Conservation (phyloP, 768 basidiomycete genomes). For the Trametes cubensis region DNA sequence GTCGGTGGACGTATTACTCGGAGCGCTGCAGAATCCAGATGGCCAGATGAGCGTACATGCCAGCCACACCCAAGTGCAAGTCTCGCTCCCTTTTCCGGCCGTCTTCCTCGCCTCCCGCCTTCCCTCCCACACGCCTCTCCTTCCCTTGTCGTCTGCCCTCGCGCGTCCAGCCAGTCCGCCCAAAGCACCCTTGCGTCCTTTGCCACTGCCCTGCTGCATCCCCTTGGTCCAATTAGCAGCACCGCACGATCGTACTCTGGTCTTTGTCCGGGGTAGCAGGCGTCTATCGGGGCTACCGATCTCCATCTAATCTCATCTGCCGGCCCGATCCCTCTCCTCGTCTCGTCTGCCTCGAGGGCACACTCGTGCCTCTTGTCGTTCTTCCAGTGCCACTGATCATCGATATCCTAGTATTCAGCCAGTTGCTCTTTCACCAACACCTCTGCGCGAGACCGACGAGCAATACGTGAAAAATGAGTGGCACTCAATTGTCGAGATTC, state of each 20-base stretch:
- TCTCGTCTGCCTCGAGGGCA: conserved; percentile 14
- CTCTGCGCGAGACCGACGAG: neutral
- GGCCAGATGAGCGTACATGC: conserved; percentile 14
- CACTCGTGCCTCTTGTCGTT: conserved; percentile 8
- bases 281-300: conserved; percentile 8
- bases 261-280: conserved; percentile 12
- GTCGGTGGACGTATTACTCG: neutral
- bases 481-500: neutral
- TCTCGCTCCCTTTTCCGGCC: conserved; percentile 14
- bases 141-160: conserved; percentile 10
- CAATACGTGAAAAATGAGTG: neutral
- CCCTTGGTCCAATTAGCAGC: neutral
- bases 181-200: neutral
- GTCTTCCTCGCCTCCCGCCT: conserved; percentile 19
- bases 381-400: conserved; percentile 12
- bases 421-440: neutral
- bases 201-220: neutral
- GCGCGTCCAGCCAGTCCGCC: neutral
- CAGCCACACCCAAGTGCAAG: conserved; percentile 5
- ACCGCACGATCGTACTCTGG: neutral
- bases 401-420: neutral
- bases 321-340: conserved; percentile 17
- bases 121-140: neutral
- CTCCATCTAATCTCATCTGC: conserved; percentile 15
- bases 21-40: conserved; percentile 13